phyloP scores from a whole-genome alignment of 768 basidiomycete species.

The Boletellus emodensis region DNA sequence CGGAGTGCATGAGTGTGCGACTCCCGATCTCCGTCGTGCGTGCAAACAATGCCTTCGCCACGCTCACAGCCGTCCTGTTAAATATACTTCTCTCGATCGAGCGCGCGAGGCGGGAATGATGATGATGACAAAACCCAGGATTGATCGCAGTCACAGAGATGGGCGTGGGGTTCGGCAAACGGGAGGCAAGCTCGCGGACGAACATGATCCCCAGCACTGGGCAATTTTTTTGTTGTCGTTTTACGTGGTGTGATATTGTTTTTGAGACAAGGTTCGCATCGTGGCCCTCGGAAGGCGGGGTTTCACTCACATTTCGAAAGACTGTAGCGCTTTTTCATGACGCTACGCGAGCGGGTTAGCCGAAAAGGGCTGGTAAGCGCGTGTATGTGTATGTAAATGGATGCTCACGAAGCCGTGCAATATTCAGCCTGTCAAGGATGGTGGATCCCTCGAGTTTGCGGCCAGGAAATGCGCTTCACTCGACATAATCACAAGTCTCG shows the following conservation, averaged over 20 bases:
- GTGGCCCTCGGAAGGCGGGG: not conserved
- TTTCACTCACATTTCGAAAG: constrained; percentile 26
- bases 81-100: constrained; percentile 9
- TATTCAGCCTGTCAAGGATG: constrained; percentile 29
- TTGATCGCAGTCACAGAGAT: constrained; percentile 31
- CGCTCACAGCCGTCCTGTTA: not conserved
- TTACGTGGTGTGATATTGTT: not conserved
- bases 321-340: constrained; percentile 24
- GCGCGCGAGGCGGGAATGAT: constrained; percentile 30
- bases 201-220: constrained; percentile 36
- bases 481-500: constrained; percentile 31
- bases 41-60: constrained; percentile 22
- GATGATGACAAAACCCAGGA: constrained; percentile 37
- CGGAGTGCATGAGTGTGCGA: constrained; percentile 34
- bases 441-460: constrained; percentile 5
- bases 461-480: constrained; percentile 26
- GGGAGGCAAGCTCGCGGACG: constrained; percentile 32
- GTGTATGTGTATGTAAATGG: not conserved
- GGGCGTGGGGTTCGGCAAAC: constrained; percentile 24
- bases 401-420: constrained; percentile 25
- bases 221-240: not conserved
- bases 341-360: constrained; percentile 6
- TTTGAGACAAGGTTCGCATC: not conserved
- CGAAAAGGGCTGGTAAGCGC: not conserved
- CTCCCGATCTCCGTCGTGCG: constrained; percentile 34